A percentile compares a stretch with the other conserved stretches of the same genome.
phyloP scores from a whole-genome alignment of 768 basidiomycete species.

The Hysterangium stoloniferum region DNA sequence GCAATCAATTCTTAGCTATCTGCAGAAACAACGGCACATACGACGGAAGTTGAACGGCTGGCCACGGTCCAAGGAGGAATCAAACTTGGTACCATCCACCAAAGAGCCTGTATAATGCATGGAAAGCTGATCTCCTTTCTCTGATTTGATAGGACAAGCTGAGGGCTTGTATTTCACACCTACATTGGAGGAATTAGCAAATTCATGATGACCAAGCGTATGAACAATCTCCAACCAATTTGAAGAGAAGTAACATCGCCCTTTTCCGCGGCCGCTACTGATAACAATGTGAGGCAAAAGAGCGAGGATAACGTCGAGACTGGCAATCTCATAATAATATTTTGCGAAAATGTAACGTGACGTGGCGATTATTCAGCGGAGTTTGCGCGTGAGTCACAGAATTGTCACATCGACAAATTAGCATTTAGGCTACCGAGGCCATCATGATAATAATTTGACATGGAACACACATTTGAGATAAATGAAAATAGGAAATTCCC shows the following conservation, averaged over 20 bases:
- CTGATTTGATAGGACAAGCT: constrained; percentile 7
- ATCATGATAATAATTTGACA: too few species aligned
- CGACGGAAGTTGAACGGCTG: constrained; percentile 12
- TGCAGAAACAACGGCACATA: not conserved
- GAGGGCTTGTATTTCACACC: constrained; percentile 6
- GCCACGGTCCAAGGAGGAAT: constrained; percentile 12
- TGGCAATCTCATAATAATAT: not conserved
- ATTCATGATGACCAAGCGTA: not conserved
- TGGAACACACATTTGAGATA: too few species aligned
- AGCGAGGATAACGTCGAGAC: not conserved
- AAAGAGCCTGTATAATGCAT: constrained; percentile 14
- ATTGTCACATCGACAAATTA: too few species aligned
- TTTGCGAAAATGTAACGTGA: too few species aligned
- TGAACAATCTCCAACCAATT: constrained; percentile 5
- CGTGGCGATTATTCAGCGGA: too few species aligned
- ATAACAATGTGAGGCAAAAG: not conserved
- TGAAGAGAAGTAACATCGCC: constrained; percentile 6
- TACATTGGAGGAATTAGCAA: not conserved
- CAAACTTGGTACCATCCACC: constrained; percentile 12
- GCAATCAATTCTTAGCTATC: not conserved
- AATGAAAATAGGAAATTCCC: too few species aligned
- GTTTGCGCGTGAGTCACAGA: too few species aligned
- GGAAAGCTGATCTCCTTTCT: constrained; percentile 7
- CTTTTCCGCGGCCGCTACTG: not conserved
- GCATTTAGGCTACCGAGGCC: too few species aligned